Evolutionary conservation across 2,329 filamentous ascomycete genomes (phyloP).

Genomic region (Cercospora beticola): DNA sequence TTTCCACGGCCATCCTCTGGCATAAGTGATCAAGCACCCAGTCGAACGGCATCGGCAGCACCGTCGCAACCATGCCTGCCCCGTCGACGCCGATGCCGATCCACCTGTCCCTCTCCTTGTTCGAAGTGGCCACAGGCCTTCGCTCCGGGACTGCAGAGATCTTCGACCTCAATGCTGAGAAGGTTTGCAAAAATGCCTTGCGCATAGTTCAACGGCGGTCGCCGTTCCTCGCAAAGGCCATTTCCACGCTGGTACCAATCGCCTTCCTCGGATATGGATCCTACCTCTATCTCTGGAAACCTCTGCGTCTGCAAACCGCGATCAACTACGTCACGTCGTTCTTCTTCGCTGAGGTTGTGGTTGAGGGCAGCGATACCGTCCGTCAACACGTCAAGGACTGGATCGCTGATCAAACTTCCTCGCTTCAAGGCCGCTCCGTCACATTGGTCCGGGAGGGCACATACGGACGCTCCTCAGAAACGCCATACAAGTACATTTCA

Average conservation of each 20-base stretch:
- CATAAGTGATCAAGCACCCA: background rate
- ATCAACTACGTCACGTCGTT: constrained; percentile 34
- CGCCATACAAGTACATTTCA: constrained; percentile 4
- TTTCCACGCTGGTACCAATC: constrained; percentile 12
- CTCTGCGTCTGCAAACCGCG: background rate
- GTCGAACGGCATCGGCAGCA: background rate
- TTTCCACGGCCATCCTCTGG: background rate
- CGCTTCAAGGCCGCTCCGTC: background rate
- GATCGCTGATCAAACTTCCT: constrained; percentile 29
- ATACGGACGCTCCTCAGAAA: background rate
- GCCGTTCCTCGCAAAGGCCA: constrained; percentile 3
- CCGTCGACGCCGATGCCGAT: background rate
- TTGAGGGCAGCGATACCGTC: constrained; percentile 42
- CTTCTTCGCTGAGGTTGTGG: constrained; percentile 36
- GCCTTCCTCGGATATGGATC: constrained; percentile 16
- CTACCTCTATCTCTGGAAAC: constrained; percentile 14
- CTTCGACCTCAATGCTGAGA: constrained; percentile 10
- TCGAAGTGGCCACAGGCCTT: constrained; percentile 15
- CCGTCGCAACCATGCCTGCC: background rate
- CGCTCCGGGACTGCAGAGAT: constrained; percentile 9
- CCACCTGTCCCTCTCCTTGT: constrained; percentile 3
- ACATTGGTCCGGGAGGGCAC: background rate
- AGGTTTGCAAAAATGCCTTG: constrained; percentile 14
- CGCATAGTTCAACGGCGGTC: constrained; percentile 4
- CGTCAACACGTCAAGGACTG: constrained; percentile 43